A percentile compares a stretch with the other conserved stretches of the same genome.
These are phyloP conservation scores for Arthrinium phaeospermum DNA, from an alignment of 2,329 filamentous ascomycete species.

Conservation along the genomic window DNA sequence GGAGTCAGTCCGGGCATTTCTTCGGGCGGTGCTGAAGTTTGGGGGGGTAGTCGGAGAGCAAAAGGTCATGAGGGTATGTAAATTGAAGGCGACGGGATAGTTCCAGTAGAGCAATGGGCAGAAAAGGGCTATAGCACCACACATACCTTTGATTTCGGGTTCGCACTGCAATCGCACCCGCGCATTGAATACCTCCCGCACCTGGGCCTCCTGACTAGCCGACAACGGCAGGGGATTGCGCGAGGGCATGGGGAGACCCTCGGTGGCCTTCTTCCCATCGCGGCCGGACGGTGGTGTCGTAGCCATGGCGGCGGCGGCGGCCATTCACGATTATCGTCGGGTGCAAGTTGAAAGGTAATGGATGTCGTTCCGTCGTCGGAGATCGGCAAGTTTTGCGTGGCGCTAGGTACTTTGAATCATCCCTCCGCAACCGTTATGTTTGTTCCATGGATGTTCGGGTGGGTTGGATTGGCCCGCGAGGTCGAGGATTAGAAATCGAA, in stretches of 20 bases:
- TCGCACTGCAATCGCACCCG: constrained; percentile 78
- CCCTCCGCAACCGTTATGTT: not conserved
- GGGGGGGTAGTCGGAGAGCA: not conserved
- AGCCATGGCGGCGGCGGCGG: constrained; percentile 18
- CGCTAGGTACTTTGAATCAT: not conserved
- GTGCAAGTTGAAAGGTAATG: not conserved
- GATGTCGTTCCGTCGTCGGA: not conserved
- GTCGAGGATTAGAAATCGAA: constrained; percentile 7
- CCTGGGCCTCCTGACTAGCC: constrained; percentile 47
- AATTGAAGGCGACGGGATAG: not conserved
- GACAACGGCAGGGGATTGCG: constrained; percentile 80
- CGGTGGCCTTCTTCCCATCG: constrained; percentile 10
- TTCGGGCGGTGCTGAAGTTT: not conserved
- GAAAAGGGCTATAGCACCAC: not conserved
- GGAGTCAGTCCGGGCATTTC: not conserved
- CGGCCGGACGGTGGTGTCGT: constrained; percentile 10
- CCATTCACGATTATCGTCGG: constrained; percentile 12
- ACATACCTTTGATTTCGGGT: constrained; percentile 75
- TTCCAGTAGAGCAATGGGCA: not conserved
- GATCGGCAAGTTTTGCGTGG: not conserved
- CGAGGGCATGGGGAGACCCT: constrained; percentile 56
- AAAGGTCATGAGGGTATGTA: not conserved
- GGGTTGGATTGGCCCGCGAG: not conserved
- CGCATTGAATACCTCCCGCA: constrained; percentile 48
- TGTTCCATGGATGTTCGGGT: not conserved